Percentiles rank a stretch among this genome's conserved stretches.
These are phyloP conservation scores for Vitis amurensis DNA, from an alignment of 164 flowering plant genomes.

Conservation along the genomic window DNA sequence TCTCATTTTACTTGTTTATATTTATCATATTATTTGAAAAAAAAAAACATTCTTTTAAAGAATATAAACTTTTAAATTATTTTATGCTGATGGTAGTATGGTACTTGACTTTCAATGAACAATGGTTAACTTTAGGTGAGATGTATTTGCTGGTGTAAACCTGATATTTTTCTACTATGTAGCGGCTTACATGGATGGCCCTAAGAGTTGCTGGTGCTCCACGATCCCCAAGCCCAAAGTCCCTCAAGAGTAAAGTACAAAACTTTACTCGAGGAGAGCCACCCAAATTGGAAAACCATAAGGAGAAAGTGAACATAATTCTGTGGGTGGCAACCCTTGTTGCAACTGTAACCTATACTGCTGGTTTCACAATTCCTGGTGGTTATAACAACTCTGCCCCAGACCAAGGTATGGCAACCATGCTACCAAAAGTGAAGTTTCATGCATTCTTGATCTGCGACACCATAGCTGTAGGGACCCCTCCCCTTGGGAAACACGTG, in stretches of 20 bases:
- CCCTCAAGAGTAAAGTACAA: not conserved
- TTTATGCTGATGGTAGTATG: too few relatives aligned
- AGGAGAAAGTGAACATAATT: slow-evolving; percentile 13
- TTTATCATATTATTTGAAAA: too few relatives aligned
- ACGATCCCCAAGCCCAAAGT: slow-evolving; percentile 3
- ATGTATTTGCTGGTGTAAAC: too few relatives aligned
- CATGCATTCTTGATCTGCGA: slow-evolving; percentile 8
- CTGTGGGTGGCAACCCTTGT: slow-evolving; percentile 24
- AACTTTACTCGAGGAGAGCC: not conserved
- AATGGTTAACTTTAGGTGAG: too few relatives aligned
- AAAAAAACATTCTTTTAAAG: too few relatives aligned
- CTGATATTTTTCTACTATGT: not conserved
- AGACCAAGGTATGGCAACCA: slow-evolving; percentile 20
- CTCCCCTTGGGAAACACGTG: too few relatives aligned
- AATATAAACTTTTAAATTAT: too few relatives aligned
- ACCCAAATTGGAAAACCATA: not conserved
- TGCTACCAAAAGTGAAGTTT: slow-evolving; percentile 13
- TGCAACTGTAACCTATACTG: slow-evolving; percentile 26
- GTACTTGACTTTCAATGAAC: too few relatives aligned
- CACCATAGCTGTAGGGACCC: too few relatives aligned
- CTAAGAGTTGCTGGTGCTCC: slow-evolving; percentile 18
- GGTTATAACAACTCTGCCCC: slow-evolving; percentile 13
- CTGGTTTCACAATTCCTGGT: slow-evolving; percentile 33
- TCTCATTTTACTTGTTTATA: too few relatives aligned
- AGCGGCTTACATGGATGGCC: slow-evolving; percentile 21